Base-by-base conservation (phyloP, 2,329 filamentous ascomycete genomes). In the Phialophora tarda region DNA sequence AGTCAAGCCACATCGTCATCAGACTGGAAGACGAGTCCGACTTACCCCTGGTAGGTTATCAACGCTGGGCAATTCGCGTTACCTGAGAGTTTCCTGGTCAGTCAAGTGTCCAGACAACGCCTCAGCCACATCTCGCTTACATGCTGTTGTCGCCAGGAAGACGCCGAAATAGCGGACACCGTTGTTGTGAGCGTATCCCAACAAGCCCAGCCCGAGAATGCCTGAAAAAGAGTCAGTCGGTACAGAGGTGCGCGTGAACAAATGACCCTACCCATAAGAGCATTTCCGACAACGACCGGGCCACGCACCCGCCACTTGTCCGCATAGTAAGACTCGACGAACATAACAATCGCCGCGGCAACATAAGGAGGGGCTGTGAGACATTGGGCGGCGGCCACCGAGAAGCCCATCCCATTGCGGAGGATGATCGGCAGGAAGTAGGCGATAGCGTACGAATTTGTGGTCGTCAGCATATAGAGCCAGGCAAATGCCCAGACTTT, bases 401-500 rank as follows among this genome's bases (percentile, higher is more conserved):
- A 81, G 80, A 91, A 93, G 14, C 86, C 84, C 81, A 93, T 85
- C 23, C 84, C 83, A 26, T 78, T 71, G 6, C 75, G 74, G 3
- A 96, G 86, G 71, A 95, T 91, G 73, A 93, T 86, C 7, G 91
- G 91, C 7, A 93, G 79, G 75, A 93, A 93, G 77, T 91, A 94
- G 2, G 91, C 89, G 11, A 95, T 84, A 0, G 91, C 87, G 75
- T 95, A 95, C 24, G 85, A 85, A 59, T 91, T 85, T 11, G 90
- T 91, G 0, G 91, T 93, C 1, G 86, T 86, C 48, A 66, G 58
- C 57, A 68, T 53, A 58, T 83, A 85, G 62, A 86, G 80, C 71
- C 81, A 67, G 1, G 82, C 85, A 64, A 84, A 86, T 2, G 75
- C 82, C 83, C 84, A 86, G 60, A 86, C 79, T 71, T 87, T 86